Percentiles rank a stretch among this genome's conserved stretches.
phyloP scores from a whole-genome alignment of 345 rosid genomes.

The Pelargonium nanum region DNA sequence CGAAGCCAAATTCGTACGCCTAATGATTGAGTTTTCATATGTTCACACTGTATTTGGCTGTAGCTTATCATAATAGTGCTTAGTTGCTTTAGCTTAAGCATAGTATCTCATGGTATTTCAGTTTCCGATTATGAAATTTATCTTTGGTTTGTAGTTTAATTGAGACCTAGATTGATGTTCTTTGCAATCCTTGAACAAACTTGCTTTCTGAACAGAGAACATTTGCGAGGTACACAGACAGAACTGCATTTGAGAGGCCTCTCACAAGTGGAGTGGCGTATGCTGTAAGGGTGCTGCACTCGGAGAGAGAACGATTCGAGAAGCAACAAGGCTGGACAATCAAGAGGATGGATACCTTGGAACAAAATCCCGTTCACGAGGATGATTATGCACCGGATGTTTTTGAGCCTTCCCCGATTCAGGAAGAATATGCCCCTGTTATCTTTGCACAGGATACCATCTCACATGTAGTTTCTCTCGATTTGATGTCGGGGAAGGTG shows the following conservation, averaged over 20 bases:
- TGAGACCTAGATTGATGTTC: conserved; percentile 14
- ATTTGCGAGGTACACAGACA: conserved; percentile 83
- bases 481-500: conserved; percentile 90
- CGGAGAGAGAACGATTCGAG: conserved; percentile 89
- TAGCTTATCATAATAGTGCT: too few species aligned
- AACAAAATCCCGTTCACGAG: conserved; percentile 72
- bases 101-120: too few species aligned
- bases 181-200: conserved; percentile 10
- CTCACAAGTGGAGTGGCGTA: conserved; percentile 95
- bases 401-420: conserved; percentile 67
- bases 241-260: conserved; percentile 97
- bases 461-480: conserved; percentile 80
- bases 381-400: conserved; percentile 51
- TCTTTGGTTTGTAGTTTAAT: not conserved
- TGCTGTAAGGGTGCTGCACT: conserved; percentile 80
- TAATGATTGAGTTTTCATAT: too few species aligned
- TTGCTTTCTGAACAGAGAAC: conserved; percentile 48
- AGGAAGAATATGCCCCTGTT: conserved; percentile 94
- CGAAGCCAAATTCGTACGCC: too few species aligned
- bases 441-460: conserved; percentile 97
- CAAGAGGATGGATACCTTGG: conserved; percentile 63
- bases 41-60: too few species aligned
- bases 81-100: too few species aligned
- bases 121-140: too few species aligned
- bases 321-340: conserved; percentile 90